Conservation (phyloP, 768 basidiomycete species). For the Cystoderma amianthinum region DNA sequence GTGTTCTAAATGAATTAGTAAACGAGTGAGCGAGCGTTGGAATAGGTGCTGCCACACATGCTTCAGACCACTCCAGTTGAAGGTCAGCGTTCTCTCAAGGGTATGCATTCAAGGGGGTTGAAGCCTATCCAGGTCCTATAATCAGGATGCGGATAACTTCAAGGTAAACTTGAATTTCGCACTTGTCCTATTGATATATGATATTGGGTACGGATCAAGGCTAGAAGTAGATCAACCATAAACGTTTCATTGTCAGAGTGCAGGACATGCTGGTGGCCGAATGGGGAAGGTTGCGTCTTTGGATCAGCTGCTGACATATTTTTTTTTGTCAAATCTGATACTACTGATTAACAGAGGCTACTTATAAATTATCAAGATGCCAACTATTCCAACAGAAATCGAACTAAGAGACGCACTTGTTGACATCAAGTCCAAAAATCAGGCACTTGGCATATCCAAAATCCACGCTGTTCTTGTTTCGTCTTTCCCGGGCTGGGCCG, state of each 20-base stretch:
- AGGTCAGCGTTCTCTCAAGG: neutral
- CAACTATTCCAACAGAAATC: slow-evolving; percentile 48
- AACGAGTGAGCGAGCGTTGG: neutral
- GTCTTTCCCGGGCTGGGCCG: slow-evolving; percentile 60
- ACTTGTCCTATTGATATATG: too few species aligned
- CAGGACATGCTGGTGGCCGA: neutral
- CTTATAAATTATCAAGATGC: slow-evolving; percentile 10
- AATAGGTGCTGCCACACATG: neutral
- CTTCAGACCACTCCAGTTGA: neutral
- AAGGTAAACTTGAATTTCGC: neutral
- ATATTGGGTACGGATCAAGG: too few species aligned
- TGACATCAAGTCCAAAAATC: slow-evolving; percentile 47
- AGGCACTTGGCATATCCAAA: slow-evolving; percentile 65
- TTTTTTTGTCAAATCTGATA: neutral
- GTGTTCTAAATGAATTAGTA: neutral
- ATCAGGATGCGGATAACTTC: neutral
- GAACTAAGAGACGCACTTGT: slow-evolving; percentile 52
- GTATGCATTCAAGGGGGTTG: neutral
- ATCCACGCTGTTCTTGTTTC: slow-evolving; percentile 57
- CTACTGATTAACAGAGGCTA: neutral
- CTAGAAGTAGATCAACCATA: too few species aligned
- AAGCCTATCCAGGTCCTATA: neutral
- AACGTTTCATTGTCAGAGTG: too few species aligned
- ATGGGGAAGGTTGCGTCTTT: neutral
- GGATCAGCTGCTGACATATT: neutral